phyloP scores from a whole-genome alignment of 169 alveolate genomes.

The Plasmodium gonderi region DNA sequence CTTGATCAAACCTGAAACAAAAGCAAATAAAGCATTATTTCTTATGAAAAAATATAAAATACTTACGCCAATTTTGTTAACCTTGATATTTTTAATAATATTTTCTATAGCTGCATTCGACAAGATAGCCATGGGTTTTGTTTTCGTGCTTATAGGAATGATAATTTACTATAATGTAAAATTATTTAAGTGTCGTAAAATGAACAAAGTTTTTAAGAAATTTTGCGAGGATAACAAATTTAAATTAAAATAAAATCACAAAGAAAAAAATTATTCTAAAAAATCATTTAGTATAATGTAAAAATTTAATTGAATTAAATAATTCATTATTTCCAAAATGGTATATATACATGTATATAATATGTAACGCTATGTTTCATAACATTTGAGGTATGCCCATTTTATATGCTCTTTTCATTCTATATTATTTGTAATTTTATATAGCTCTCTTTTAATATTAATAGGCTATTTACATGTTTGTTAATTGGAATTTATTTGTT shows the following conservation, averaged over 20 bases:
- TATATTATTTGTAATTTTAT: neutral
- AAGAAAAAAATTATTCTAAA: neutral
- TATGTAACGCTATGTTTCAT: neutral
- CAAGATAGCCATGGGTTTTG: neutral
- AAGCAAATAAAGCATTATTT: neutral
- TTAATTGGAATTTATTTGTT: neutral
- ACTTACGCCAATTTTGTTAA: neutral
- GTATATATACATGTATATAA: neutral
- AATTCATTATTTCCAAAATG: neutral
- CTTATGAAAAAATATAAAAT: neutral
- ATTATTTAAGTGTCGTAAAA: conserved; percentile 9
- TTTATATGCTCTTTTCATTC: neutral
- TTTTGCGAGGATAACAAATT: neutral
- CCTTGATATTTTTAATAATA: neutral
- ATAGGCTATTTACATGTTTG: neutral
- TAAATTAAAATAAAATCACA: neutral
- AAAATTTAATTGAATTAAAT: neutral
- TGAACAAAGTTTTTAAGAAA: neutral
- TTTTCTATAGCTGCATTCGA: neutral
- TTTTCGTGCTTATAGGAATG: neutral
- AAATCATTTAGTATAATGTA: neutral
- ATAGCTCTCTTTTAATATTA: neutral
- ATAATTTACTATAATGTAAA: neutral
- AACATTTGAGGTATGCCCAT: neutral
- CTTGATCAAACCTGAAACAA: neutral